Evolutionary conservation across 345 rosid genomes (phyloP), one percentile per base, ranked within the genome.

Genomic region (Syzygium aromaticum): DNA sequence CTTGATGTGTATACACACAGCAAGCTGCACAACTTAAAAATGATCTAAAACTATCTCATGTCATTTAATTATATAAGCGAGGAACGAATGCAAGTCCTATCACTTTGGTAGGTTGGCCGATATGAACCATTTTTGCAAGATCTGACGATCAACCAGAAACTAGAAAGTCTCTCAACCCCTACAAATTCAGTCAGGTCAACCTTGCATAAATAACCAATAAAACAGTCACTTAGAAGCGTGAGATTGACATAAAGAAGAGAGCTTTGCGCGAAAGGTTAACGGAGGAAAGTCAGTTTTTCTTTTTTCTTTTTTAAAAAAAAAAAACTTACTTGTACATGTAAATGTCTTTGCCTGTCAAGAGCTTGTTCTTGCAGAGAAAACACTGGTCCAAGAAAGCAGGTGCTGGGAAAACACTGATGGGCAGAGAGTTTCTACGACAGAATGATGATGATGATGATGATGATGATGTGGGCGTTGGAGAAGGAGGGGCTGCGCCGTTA

Each of bases 261-360:
- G 19, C 25, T 56, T 73, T 40, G 46, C 13, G 25, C 9, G 80
- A 73, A 30, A 19, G 78, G 49, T 33, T 33, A 33, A 40, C 2
- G 25, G 49, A 17, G 22, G 19, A 73, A 73, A 19, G 25, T 21
- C 8, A 7, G 57, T 1, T 19, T 19, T 54, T 54, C 46, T 5
- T 54, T 16, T 52, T 6, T 14, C 11, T 27, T 61, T 46, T 27
- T 28, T 9, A 1, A 3, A n/a, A n/a, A n/a, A n/a, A n/a, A n/a
- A n/a, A n/a, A 30, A 54, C 90, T 93, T 93, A 97, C 98, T 94
- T 96, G 92, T 97, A 97, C 99, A 96, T 97, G 95, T 96, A 97
- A 93, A 97, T 96, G 91, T 97, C 99, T 40, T 92, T 95, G 8
- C 91, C 96, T 3, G 93, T 95, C 78, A 91, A 90, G 87, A 97